These are phyloP conservation scores for Aciculosporium take DNA, from an alignment of 2,329 filamentous ascomycete genomes.

Conservation along the genomic window DNA sequence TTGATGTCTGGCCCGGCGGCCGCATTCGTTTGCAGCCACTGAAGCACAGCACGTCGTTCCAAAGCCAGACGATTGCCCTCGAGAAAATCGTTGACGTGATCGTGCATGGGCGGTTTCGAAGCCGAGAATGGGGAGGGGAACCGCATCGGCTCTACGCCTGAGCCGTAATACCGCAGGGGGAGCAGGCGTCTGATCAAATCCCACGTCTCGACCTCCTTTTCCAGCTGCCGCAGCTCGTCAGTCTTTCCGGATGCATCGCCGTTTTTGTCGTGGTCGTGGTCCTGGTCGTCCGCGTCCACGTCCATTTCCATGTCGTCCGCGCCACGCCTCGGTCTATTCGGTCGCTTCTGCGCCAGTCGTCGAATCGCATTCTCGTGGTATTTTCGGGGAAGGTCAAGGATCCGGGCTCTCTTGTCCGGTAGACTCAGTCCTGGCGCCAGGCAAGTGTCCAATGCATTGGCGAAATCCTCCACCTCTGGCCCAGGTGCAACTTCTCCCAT, in stretches of 20 bases:
- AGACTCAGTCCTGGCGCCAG: slow-evolving; percentile 32
- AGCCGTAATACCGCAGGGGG: slow-evolving; percentile 46
- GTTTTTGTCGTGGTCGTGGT: slow-evolving; percentile 41
- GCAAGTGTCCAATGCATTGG: slow-evolving; percentile 68
- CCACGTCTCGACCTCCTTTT: slow-evolving; percentile 84
- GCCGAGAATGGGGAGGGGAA: slow-evolving; percentile 15
- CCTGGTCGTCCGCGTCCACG: slow-evolving; percentile 38
- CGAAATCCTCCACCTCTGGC: slow-evolving; percentile 76
- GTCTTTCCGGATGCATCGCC: slow-evolving; percentile 1
- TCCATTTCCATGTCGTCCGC: slow-evolving; percentile 42
- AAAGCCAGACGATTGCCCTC: slow-evolving; percentile 56
- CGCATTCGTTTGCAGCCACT: slow-evolving; percentile 74
- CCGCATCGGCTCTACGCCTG: slow-evolving; percentile 16
- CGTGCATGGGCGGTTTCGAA: slow-evolving; percentile 15
- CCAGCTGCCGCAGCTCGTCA: slow-evolving; percentile 37
- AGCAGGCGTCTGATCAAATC: slow-evolving; percentile 66
- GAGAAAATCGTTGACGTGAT: slow-evolving; percentile 50
- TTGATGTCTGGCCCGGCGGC: slow-evolving; percentile 58
- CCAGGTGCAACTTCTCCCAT: slow-evolving; percentile 43
- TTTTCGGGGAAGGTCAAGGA: slow-evolving; percentile 44
- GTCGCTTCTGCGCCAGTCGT: slow-evolving; percentile 18
- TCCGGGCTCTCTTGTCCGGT: slow-evolving; percentile 45
- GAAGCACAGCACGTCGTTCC: slow-evolving; percentile 66
- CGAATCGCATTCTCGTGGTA: slow-evolving; percentile 44
- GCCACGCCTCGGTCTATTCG: slow-evolving; percentile 15